These are phyloP conservation scores for Fonsecaea pedrosoi DNA, from an alignment of 2,329 filamentous ascomycete genomes.

Conservation along the genomic window DNA sequence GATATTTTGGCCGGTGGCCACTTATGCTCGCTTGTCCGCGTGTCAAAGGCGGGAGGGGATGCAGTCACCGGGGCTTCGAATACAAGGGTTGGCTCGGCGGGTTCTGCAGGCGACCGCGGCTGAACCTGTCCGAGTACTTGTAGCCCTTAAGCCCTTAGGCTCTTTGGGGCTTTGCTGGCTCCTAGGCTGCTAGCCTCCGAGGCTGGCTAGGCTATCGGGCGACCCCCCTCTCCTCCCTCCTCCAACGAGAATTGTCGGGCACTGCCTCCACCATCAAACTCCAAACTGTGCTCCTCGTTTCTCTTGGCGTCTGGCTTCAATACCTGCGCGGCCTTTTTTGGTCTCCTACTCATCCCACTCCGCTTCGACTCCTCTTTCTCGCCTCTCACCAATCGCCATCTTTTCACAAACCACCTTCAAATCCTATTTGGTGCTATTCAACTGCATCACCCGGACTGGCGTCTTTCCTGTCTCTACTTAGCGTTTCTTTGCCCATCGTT, in stretches of 20 bases:
- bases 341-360: constrained; percentile 18
- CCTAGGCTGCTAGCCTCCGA: constrained; percentile 6
- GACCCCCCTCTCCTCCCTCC: neutral
- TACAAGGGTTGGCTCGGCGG: neutral
- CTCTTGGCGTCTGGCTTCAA: constrained; percentile 15
- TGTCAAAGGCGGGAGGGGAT: constrained; percentile 12
- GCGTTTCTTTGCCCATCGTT: neutral
- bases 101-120: neutral
- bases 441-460: constrained; percentile 11
- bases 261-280: constrained; percentile 14
- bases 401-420: constrained; percentile 4
- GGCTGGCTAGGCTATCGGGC: constrained; percentile 5
- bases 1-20: neutral
- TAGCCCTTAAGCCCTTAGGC: constrained; percentile 24
- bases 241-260: neutral
- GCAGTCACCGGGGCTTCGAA: constrained; percentile 16
- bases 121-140: neutral
- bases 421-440: constrained; percentile 20
- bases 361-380: constrained; percentile 5
- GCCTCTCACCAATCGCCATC: constrained; percentile 12
- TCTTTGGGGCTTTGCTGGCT: neutral
- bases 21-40: constrained; percentile 29
- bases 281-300: neutral
- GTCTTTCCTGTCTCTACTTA: constrained; percentile 13
- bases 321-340: constrained; percentile 2